A percentile compares a stretch with the other conserved stretches of the same genome.
Conservation (phyloP, 441 rosid genomes). For the Jatropha multifida region DNA sequence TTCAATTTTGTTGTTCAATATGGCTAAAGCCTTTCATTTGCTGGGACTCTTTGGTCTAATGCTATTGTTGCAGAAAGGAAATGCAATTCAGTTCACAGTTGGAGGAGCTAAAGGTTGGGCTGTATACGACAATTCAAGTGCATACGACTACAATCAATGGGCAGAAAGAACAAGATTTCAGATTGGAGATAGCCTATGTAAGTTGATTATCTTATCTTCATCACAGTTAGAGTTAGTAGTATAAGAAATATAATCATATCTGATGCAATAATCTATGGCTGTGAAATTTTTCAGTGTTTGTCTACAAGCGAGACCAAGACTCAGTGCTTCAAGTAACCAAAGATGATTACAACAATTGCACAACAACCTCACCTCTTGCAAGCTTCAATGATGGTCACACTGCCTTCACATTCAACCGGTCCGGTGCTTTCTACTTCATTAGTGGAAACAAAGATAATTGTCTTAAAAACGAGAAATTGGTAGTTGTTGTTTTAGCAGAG, state of each 20-base stretch:
- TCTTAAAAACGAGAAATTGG: slow-evolving; percentile 59
- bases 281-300: slow-evolving; percentile 49
- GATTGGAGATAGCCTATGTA: slow-evolving; percentile 73
- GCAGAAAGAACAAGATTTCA: slow-evolving; percentile 75
- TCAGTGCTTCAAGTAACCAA: slow-evolving; percentile 68
- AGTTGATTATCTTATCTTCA: slow-evolving; percentile 17
- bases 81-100: slow-evolving; percentile 54
- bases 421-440: slow-evolving; percentile 74
- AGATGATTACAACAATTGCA: slow-evolving; percentile 65
- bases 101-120: slow-evolving; percentile 68
- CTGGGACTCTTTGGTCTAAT: slow-evolving; percentile 47
- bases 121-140: slow-evolving; percentile 36
- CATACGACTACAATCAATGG: slow-evolving; percentile 56
- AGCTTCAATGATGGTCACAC: slow-evolving; percentile 64
- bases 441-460: slow-evolving; percentile 79
- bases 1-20: slow-evolving; percentile 13
- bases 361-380: slow-evolving; percentile 36
- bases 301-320: slow-evolving; percentile 52
- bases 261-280: background rate
- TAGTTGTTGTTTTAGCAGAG: slow-evolving; percentile 62
- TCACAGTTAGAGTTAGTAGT: no score
- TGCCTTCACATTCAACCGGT: slow-evolving; percentile 47
- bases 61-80: slow-evolving; percentile 37
- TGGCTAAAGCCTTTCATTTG: slow-evolving; percentile 28
- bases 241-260: background rate